Conservation (phyloP, 2,329 filamentous ascomycete genomes). For the Penicillium sp. region DNA sequence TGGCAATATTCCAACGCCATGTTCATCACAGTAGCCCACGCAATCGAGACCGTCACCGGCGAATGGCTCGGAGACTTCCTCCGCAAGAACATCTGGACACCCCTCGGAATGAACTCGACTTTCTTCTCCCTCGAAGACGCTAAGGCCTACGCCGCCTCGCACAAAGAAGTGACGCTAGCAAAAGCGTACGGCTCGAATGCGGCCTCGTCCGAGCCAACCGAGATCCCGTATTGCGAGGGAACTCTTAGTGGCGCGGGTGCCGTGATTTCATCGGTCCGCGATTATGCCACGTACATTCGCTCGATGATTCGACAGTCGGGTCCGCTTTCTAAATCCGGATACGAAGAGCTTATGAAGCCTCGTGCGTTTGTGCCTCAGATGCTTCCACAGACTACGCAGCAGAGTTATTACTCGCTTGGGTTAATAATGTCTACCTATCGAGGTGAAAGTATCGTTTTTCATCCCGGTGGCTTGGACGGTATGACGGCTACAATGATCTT, state of each 20-base stretch:
- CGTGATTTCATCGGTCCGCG: neutral
- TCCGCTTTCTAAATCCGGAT: neutral
- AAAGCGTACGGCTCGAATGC: constrained; percentile 8
- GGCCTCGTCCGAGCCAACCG: constrained; percentile 20
- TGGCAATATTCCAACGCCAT: constrained; percentile 57
- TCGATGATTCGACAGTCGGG: neutral
- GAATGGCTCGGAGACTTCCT: constrained; percentile 34
- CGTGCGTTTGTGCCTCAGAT: neutral
- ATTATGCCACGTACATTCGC: neutral
- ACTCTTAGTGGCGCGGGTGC: neutral
- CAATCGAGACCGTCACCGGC: constrained; percentile 46
- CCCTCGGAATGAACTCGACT: constrained; percentile 43
- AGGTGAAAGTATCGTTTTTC: neutral
- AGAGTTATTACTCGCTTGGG: neutral
- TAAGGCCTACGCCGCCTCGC: constrained; percentile 16
- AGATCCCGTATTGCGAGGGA: neutral
- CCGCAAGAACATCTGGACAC: constrained; percentile 37
- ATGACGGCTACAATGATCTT: neutral
- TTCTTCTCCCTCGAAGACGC: constrained; percentile 40
- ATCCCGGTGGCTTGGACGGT: neutral
- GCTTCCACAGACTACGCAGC: neutral
- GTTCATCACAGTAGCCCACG: constrained; percentile 51
- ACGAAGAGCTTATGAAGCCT: neutral
- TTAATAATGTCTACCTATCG: neutral
- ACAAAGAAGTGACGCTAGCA: constrained; percentile 15